A percentile compares a stretch with the other conserved stretches of the same genome.
phyloP scores from a whole-genome alignment of 306 rosid genomes.

The Alnus glutinosa region DNA sequence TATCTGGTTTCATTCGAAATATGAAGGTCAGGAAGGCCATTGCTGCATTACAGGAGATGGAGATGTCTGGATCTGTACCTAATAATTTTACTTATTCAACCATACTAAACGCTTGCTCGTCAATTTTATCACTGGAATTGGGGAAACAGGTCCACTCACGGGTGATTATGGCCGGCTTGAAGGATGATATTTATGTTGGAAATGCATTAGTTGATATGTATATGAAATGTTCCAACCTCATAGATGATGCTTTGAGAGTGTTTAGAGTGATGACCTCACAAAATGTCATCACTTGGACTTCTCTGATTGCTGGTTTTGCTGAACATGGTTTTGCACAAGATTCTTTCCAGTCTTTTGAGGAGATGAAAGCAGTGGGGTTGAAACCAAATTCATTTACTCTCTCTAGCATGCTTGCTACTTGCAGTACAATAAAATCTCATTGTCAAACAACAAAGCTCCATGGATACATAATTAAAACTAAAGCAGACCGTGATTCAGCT shows the following conservation, averaged over 20 bases:
- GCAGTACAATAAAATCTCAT: slow-evolving; percentile 41
- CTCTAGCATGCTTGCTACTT: slow-evolving; percentile 47
- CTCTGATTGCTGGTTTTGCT: slow-evolving; percentile 61
- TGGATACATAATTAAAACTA: slow-evolving; percentile 51
- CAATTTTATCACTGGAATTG: slow-evolving; percentile 41
- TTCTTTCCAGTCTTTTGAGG: slow-evolving; percentile 41
- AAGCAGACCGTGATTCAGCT: slow-evolving; percentile 37
- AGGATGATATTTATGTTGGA: slow-evolving; percentile 51
- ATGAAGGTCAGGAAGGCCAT: slow-evolving; percentile 54
- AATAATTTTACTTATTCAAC: slow-evolving; percentile 59
- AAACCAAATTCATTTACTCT: slow-evolving; percentile 61
- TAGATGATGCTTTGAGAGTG: slow-evolving; percentile 45
- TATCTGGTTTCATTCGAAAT: slow-evolving; percentile 46
- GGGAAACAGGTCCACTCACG: slow-evolving; percentile 62
- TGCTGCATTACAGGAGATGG: slow-evolving; percentile 50
- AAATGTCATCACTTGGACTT: slow-evolving; percentile 69
- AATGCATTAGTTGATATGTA: slow-evolving; percentile 69
- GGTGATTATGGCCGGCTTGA: slow-evolving; percentile 52
- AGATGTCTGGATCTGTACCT: slow-evolving; percentile 43
- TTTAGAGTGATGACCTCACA: slow-evolving; percentile 46
- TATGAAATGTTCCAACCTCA: slow-evolving; percentile 52
- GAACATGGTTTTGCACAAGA: slow-evolving; percentile 55
- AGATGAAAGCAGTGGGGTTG: slow-evolving; percentile 60
- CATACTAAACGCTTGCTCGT: slow-evolving; percentile 51
- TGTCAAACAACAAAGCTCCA: slow-evolving; percentile 51